A percentile compares a stretch with the other conserved stretches of the same genome.
Conservation (phyloP, 371 early-diverging fungal genomes). For the Dichotomocladium elegans region DNA sequence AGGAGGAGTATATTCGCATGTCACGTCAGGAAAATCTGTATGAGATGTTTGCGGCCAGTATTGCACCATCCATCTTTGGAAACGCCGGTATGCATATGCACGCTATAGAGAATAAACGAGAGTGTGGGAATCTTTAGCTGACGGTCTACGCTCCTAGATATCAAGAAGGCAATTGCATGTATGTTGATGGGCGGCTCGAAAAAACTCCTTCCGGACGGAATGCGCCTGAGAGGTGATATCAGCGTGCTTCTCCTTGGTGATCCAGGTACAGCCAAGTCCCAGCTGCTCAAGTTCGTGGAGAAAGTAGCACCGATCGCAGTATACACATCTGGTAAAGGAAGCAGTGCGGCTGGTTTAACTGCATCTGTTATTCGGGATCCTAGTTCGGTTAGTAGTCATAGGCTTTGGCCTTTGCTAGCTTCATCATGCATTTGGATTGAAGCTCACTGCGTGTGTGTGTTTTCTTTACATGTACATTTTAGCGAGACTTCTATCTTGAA, state of each 20-base stretch:
- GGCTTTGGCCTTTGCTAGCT: no score
- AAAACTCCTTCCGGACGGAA: slow-evolving; percentile 93
- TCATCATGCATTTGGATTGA: neutral
- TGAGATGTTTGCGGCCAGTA: slow-evolving; percentile 83
- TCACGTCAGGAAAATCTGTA: slow-evolving; percentile 87
- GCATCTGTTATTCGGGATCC: slow-evolving; percentile 96
- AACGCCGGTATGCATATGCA: slow-evolving; percentile 57
- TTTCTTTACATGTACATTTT: no score
- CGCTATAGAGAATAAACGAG: neutral
- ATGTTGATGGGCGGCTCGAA: slow-evolving; percentile 98
- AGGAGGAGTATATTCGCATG: slow-evolving; percentile 85
- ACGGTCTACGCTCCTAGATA: slow-evolving; percentile 61
- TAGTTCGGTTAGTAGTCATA: slow-evolving; percentile 63
- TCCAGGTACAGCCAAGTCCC: slow-evolving; percentile 99
- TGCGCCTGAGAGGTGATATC: slow-evolving; percentile 98
- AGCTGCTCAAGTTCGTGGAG: slow-evolving; percentile 98
- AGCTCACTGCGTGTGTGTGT: no score
- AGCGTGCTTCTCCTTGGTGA: slow-evolving; percentile 99
- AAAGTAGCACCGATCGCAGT: slow-evolving; percentile 97
- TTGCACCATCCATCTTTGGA: slow-evolving; percentile 97
- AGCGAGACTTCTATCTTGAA: slow-evolving; percentile 98
- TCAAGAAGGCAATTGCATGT: slow-evolving; percentile 98
- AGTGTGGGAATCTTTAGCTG: neutral
- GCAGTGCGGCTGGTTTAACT: slow-evolving; percentile 98
- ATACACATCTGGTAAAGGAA: slow-evolving; percentile 98